These are phyloP conservation scores for Fusarium newnesense DNA, from an alignment of 2,329 filamentous ascomycete species.

Conservation along the genomic window DNA sequence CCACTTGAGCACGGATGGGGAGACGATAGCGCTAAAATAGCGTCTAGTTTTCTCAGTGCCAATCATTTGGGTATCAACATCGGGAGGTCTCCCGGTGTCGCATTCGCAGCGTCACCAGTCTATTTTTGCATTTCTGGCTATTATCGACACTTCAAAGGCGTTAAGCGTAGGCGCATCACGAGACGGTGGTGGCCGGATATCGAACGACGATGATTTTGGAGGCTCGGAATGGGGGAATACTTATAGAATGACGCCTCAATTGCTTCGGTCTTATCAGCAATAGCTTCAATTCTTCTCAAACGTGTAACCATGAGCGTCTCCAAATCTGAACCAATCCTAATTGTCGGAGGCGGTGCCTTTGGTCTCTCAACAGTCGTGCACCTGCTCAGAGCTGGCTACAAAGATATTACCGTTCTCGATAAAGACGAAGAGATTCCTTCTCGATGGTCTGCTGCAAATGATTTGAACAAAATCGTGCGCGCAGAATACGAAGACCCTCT, in stretches of 20 bases:
- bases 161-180: neutral
- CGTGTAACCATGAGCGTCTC: conserved; percentile 25
- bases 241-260: neutral
- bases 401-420: conserved; percentile 60
- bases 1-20: neutral
- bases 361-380: conserved; percentile 62
- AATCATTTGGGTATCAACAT: neutral
- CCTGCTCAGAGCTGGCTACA: conserved; percentile 56
- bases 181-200: neutral
- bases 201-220: neutral
- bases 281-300: neutral
- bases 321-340: conserved; percentile 46
- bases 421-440: conserved; percentile 53
- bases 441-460: conserved; percentile 63
- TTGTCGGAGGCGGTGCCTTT: conserved; percentile 60
- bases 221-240: accelerated
- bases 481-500: conserved; percentile 68
- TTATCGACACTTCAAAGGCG: neutral
- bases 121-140: neutral
- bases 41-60: neutral
- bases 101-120: neutral
- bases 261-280: neutral
- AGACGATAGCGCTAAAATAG: neutral
- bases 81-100: conserved; percentile 10
- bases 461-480: conserved; percentile 70